phyloP scores from a whole-genome alignment of 2,329 filamentous ascomycete genomes.

The Penicillium sp. region DNA sequence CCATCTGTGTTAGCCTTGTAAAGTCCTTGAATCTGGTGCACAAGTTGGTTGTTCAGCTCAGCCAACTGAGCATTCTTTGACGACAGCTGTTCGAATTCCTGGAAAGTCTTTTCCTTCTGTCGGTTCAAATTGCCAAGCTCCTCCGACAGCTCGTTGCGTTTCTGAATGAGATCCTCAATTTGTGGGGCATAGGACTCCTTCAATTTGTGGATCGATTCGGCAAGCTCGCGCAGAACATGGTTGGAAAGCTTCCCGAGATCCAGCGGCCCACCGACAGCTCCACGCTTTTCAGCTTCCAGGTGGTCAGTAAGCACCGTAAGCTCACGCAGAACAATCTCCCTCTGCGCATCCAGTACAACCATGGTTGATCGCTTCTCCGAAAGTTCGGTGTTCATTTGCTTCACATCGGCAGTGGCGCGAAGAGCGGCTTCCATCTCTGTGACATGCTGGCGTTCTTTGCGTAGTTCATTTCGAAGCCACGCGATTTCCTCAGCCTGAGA shows the following conservation, averaged over 20 bases:
- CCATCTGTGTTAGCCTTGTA: constrained; percentile 68
- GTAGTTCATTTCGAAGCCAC: constrained; percentile 67
- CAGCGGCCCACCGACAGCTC: constrained; percentile 71
- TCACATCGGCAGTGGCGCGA: constrained; percentile 60
- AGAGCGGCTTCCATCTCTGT: constrained; percentile 67
- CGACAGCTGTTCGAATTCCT: constrained; percentile 93
- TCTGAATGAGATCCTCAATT: constrained; percentile 86
- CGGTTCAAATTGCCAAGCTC: constrained; percentile 79
- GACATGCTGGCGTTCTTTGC: constrained; percentile 79
- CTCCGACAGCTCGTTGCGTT: constrained; percentile 77
- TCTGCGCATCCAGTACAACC: constrained; percentile 87
- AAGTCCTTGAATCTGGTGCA: constrained; percentile 87
- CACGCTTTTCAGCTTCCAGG: constrained; percentile 80
- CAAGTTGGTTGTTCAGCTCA: constrained; percentile 92
- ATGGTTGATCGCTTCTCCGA: constrained; percentile 94
- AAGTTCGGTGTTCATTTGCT: constrained; percentile 80
- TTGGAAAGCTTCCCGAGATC: constrained; percentile 70
- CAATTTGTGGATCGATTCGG: constrained; percentile 61
- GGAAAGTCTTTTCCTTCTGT: constrained; percentile 86
- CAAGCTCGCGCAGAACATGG: constrained; percentile 61
- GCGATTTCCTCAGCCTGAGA: constrained; percentile 61
- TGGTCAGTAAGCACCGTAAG: constrained; percentile 86
- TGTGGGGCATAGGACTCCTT: constrained; percentile 73
- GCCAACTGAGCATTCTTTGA: constrained; percentile 91
- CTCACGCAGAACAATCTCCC: constrained; percentile 91